Base-by-base conservation (phyloP, 1,139 yeast species). In the Pichia sp. region DNA sequence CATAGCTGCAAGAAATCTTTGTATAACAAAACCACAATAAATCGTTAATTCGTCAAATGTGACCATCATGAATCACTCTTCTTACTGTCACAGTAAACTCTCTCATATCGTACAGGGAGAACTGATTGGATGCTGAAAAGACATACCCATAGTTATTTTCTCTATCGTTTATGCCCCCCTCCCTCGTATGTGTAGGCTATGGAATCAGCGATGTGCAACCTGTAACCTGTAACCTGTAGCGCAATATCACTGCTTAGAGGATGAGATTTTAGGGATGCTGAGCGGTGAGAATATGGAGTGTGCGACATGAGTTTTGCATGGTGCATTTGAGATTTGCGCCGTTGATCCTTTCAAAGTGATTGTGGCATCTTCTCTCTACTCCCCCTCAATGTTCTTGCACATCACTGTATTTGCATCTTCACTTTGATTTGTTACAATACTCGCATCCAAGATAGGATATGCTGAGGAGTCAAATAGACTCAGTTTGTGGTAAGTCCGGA, bases 1-100 rank as follows among this genome's bases (percentile, higher is more conserved):
- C n/a, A n/a, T 93, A 66, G 91, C 99, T n/a, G n/a, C n/a, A n/a
- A n/a, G n/a, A n/a, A n/a, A 30, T 32, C 42, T 39, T 39, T 39
- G 40, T 39, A 39, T 37, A 39, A 37, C 42, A 39, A n/a, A n/a
- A 25, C 18, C 27, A 25, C 34, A 37, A 34, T 29, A 40, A 36
- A 25, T 26, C 40, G 29, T 39, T 39, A 39, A 36, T 34, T 36
- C 40, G 40, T 39, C 34, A 36, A 30, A 13, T 29, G 26, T 29
- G 30, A 29, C 17, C 12, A 14, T 14, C 10, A 21, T 21, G 10
- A 8, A 9, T 21, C 11, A 9, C 22, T 21, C 11, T 21, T 21
- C 11, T 21, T 21, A 21, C n/a, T n/a, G n/a, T n/a, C n/a, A n/a
- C n/a, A n/a, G n/a, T n/a, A n/a, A n/a, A n/a, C n/a, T n/a, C n/a